Conservation (phyloP, 2,329 filamentous ascomycete species). For the Didymosphaeria variabile region DNA sequence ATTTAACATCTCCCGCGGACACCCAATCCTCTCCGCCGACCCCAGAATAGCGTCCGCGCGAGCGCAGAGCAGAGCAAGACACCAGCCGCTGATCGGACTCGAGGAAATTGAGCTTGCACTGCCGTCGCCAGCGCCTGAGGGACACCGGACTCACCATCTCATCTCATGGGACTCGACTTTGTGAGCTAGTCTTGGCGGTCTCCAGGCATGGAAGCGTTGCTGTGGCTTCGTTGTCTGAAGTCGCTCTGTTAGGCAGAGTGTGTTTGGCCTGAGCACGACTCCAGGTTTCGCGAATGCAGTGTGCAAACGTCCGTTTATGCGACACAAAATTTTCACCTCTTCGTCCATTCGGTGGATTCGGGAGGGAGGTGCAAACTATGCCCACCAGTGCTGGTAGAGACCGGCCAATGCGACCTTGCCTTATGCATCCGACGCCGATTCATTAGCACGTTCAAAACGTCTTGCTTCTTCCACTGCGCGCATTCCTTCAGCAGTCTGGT, state of each 20-base stretch:
- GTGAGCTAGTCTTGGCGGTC: background rate
- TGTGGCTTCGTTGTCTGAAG: slow-evolving; percentile 11
- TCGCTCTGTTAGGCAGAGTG: background rate
- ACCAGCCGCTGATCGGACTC: background rate
- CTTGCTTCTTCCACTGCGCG: too few relatives aligned
- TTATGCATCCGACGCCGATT: too few relatives aligned
- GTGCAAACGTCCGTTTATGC: background rate
- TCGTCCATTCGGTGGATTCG: background rate
- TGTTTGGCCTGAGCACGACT: background rate
- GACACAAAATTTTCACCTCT: background rate
- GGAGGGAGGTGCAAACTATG: background rate
- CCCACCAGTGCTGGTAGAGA: background rate
- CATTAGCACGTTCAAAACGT: too few relatives aligned
- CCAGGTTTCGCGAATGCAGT: background rate
- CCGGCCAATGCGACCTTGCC: too few relatives aligned
- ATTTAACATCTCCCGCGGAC: too few relatives aligned
- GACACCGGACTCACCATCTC: background rate
- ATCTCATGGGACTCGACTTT: background rate
- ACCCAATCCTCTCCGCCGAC: background rate
- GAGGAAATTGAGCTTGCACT: background rate
- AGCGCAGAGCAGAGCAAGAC: background rate
- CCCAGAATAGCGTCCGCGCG: background rate
- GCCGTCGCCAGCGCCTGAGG: background rate
- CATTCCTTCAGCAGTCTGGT: too few relatives aligned
- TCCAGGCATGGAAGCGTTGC: background rate